phyloP scores from a whole-genome alignment of 2,329 filamentous ascomycete species.

The Penicillium crustosum region DNA sequence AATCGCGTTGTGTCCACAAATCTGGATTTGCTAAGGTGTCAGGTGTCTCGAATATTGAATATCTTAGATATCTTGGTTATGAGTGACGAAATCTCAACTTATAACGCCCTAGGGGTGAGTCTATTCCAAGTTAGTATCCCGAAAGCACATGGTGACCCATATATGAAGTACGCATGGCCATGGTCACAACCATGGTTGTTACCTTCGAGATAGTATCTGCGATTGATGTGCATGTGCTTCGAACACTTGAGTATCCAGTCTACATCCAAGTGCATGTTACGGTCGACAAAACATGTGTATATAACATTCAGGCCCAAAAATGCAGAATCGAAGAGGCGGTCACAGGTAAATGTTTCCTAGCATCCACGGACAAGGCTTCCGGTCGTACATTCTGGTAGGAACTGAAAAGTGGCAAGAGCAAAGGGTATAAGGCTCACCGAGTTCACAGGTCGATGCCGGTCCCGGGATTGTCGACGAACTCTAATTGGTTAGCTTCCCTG shows the following conservation, averaged over 20 bases:
- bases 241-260: neutral
- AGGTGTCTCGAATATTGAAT: neutral
- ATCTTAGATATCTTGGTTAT: no score
- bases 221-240: neutral
- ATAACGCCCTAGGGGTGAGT: neutral
- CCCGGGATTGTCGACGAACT: neutral
- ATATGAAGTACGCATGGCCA: neutral
- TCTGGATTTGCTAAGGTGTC: neutral
- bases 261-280: no score
- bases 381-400: neutral
- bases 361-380: neutral
- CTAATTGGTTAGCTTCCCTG: slow-evolving; percentile 7
- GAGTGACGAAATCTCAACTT: neutral
- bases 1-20: neutral
- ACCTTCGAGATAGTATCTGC: neutral
- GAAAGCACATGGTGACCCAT: neutral
- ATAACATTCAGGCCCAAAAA: neutral
- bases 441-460: neutral
- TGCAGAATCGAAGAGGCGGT: neutral
- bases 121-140: neutral
- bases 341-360: neutral
- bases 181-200: neutral
- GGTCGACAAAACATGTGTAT: no score
- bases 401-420: neutral
- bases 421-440: neutral